Conservation (phyloP, 805 yeast genomes). For the Nematodospora valgi region DNA sequence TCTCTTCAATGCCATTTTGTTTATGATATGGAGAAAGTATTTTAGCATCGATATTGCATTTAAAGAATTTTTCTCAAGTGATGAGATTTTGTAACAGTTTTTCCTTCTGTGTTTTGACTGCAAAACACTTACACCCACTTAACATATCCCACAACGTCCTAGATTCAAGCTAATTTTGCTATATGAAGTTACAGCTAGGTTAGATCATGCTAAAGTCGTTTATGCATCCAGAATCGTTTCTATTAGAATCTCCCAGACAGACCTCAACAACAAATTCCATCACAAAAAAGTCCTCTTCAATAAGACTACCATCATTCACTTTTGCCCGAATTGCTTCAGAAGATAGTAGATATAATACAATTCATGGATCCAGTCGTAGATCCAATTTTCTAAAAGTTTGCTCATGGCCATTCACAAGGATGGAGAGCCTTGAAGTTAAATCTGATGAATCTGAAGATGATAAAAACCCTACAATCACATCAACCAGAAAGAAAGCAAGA, state of each 20-base stretch:
- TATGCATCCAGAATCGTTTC: conserved; percentile 11
- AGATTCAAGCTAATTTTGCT: neutral
- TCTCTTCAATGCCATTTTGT: no score
- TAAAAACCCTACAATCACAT: neutral
- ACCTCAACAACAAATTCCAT: conserved; percentile 8
- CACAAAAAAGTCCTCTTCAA: conserved; percentile 9
- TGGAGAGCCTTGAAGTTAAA: conserved; percentile 4
- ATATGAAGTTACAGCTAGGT: neutral
- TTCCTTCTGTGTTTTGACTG: neutral
- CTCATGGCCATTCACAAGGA: conserved; percentile 9
- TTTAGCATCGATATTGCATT: conserved; percentile 1
- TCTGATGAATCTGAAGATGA: neutral
- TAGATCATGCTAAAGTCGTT: conserved; percentile 55
- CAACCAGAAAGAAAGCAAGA: neutral
- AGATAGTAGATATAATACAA: conserved; percentile 2
- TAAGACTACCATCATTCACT: conserved; percentile 7
- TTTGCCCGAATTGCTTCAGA: no score
- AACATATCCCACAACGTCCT: no score
- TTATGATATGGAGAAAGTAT: conserved; percentile 5
- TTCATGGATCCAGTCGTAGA: conserved; percentile 2
- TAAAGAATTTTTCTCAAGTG: conserved; percentile 2
- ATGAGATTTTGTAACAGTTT: conserved; percentile 1
- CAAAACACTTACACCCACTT: no score
- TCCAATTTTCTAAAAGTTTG: conserved; percentile 10
- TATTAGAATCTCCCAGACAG: conserved; percentile 11